These are phyloP conservation scores for Globisporangium nagaii DNA, from an alignment of 352 stramenopile genomes.

Conservation along the genomic window DNA sequence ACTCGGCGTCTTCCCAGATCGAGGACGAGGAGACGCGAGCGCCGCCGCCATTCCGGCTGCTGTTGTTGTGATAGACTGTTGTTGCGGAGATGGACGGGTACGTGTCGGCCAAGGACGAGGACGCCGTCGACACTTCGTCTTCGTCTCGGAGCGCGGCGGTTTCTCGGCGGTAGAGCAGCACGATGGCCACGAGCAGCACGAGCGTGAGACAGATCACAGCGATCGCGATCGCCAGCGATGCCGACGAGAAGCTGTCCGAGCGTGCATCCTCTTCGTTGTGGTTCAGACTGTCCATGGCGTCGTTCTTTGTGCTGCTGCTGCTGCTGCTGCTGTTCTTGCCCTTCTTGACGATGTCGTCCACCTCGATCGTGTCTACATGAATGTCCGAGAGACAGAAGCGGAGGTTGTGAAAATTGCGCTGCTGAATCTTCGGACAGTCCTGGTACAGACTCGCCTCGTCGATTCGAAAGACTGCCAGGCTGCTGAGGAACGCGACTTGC, in stretches of 20 bases:
- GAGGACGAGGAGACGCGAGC: not conserved
- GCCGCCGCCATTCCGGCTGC: too few species aligned
- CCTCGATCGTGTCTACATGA: not conserved
- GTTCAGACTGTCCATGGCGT: not conserved
- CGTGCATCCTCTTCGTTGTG: not conserved
- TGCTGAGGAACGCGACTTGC: slow-evolving; percentile 17
- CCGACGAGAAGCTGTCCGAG: not conserved
- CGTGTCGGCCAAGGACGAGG: not conserved
- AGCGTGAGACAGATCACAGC: not conserved
- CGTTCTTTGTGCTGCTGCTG: not conserved
- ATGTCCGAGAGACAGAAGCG: not conserved
- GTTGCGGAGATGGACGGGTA: not conserved
- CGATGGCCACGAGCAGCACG: not conserved
- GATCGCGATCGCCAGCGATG: not conserved
- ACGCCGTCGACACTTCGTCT: too few species aligned
- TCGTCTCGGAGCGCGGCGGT: not conserved
- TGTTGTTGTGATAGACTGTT: not conserved
- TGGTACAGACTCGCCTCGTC: not conserved
- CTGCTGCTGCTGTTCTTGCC: not conserved
- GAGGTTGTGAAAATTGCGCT: not conserved
- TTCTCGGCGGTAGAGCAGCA: not conserved
- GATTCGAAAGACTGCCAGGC: slow-evolving; percentile 7
- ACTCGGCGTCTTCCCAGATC: not conserved
- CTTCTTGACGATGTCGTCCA: too few species aligned
- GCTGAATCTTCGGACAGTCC: not conserved